These are phyloP conservation scores for Aspergillus ochraceoroseus DNA, from an alignment of 2,329 filamentous ascomycete species.

Conservation along the genomic window DNA sequence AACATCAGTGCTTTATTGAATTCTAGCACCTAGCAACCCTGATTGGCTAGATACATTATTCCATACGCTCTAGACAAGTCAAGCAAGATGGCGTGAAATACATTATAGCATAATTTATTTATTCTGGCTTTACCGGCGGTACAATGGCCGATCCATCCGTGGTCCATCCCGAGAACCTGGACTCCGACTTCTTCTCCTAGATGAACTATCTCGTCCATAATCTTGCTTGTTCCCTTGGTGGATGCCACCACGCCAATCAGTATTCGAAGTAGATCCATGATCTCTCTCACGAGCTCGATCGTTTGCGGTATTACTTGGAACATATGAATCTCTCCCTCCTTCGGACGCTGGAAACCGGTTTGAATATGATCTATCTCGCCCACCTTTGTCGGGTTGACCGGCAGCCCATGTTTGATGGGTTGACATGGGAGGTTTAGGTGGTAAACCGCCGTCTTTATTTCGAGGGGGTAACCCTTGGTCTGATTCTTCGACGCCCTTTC, in stretches of 20 bases:
- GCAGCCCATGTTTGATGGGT: constrained; percentile 29
- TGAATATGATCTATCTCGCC: constrained; percentile 30
- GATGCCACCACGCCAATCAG: constrained; percentile 24
- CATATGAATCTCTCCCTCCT: constrained; percentile 35
- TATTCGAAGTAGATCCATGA: constrained; percentile 17
- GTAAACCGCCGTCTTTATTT: constrained; percentile 33
- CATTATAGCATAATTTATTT: background rate
- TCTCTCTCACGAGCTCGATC: constrained; percentile 27
- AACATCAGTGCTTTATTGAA: no score
- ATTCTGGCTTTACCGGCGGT: constrained; percentile 22
- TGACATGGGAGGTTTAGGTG: constrained; percentile 36
- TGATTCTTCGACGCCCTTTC: constrained; percentile 22
- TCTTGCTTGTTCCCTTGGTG: constrained; percentile 24
- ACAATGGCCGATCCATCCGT: constrained; percentile 21
- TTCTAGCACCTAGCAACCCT: no score
- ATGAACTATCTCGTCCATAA: constrained; percentile 26
- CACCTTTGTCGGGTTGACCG: constrained; percentile 25
- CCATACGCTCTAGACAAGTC: background rate
- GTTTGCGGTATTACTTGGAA: constrained; percentile 31
- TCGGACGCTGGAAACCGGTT: constrained; percentile 25
- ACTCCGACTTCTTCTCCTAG: constrained; percentile 36
- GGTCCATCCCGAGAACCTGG: constrained; percentile 27
- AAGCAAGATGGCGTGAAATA: no score
- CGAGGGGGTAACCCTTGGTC: constrained; percentile 25
- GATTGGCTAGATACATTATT: no score